phyloP scores from a whole-genome alignment of 2,329 filamentous ascomycete genomes.

The Oidium heveae region DNA sequence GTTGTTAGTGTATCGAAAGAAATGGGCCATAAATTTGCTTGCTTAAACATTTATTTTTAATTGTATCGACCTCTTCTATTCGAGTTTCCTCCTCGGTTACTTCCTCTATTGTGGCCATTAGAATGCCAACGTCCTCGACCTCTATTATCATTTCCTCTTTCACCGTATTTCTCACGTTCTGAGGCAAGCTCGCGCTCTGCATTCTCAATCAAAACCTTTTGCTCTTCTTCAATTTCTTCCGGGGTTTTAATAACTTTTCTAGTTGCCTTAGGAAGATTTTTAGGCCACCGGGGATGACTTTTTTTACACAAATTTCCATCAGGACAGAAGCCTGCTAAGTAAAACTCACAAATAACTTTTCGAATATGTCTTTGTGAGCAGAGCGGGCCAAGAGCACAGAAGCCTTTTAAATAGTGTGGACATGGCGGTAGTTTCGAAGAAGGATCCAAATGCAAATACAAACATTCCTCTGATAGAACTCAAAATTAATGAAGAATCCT shows the following conservation, averaged over 20 bases:
- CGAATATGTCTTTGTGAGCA: slow-evolving; percentile 81
- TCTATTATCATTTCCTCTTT: slow-evolving; percentile 8
- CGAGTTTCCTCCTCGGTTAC: background rate
- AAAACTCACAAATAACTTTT: slow-evolving; percentile 57
- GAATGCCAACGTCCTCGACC: slow-evolving; percentile 10
- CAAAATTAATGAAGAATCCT: slow-evolving; percentile 1
- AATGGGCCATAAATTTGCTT: too few species aligned
- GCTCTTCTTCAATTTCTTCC: slow-evolving; percentile 30
- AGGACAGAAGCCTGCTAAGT: slow-evolving; percentile 84
- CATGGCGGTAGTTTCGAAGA: slow-evolving; percentile 56
- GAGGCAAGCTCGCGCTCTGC: slow-evolving; percentile 25
- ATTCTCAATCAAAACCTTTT: slow-evolving; percentile 26
- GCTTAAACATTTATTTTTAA: background rate
- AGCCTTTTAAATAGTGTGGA: slow-evolving; percentile 81
- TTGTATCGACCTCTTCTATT: slow-evolving; percentile 1
- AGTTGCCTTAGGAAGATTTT: slow-evolving; percentile 48
- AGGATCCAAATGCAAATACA: slow-evolving; percentile 76
- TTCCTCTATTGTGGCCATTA: background rate
- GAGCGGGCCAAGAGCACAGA: slow-evolving; percentile 69
- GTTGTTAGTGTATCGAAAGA: too few species aligned
- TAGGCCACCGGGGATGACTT: slow-evolving; percentile 56
- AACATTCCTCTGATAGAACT: slow-evolving; percentile 45
- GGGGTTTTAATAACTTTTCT: slow-evolving; percentile 38
- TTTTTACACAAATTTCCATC: slow-evolving; percentile 53
- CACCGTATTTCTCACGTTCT: slow-evolving; percentile 15